Base-by-base conservation (phyloP, 106 monocot genomes). In the Posidonia australis region DNA sequence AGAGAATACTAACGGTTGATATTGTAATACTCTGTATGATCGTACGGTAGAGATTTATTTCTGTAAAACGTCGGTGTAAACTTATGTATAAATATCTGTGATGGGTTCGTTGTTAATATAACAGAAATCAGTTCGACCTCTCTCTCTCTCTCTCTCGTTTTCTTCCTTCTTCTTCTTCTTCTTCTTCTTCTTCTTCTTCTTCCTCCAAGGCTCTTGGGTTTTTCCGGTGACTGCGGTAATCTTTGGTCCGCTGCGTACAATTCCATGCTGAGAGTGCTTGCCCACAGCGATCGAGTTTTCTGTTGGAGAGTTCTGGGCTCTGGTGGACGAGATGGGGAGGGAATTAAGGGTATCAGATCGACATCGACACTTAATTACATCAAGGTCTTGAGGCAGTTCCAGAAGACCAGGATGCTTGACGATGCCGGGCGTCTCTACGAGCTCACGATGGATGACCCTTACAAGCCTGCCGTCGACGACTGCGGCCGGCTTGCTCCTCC, bases 361-460 rank as follows among this genome's bases (percentile, higher is more conserved):
- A 96, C 58, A 77, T 96, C 14, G 96, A 96, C 51, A 96, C 87
- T n/a, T n/a, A n/a, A n/a, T 0, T 96, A 96, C 32, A 57, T 90
- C 10, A 96, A 96, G 84, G 44, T 87, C 1, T 62, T 70, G 21
- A 69, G 96, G 52, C 72, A 70, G n/a, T 84, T 90, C 54, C 54
- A 70, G 65, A 90, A 77, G 78, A 46, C 51, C 0, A 77, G 75
- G 66, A 76, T 90, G 82, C 60, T 83, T 67, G 71, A 72, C 60
- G 89, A 84, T 17, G 84, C 87, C 0, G 87, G 90, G 44, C 67
- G 72, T 52, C 76, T 96, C 28, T 96, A 90, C 21, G 96, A 96
- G 67, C 47, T 74, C 46, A 90, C 87, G 96, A 96, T 96, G 90
- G 87, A 87, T 31, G 80, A 90, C 1, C 87, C 96, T 20, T 96